A percentile compares a stretch with the other conserved stretches of the same genome.
Conservation (phyloP, 345 rosid genomes). For the Aurinia saxatilis region DNA sequence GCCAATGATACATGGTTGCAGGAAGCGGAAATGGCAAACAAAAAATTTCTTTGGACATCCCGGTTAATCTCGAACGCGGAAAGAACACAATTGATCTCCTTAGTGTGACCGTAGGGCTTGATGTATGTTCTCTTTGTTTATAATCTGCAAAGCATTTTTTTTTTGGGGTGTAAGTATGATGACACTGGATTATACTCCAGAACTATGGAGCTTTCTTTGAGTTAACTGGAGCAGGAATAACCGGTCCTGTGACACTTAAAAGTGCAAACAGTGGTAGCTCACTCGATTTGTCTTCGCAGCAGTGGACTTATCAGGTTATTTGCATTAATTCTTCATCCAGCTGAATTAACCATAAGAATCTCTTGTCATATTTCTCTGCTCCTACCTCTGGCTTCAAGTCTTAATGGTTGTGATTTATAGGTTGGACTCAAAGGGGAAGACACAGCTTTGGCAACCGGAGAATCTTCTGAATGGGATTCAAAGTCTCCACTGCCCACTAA, state of each 20-base stretch:
- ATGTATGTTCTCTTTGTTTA: slow-evolving; percentile 37
- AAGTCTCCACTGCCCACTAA: slow-evolving; percentile 60
- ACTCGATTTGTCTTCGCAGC: slow-evolving; percentile 55
- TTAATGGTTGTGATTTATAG: slow-evolving; percentile 31
- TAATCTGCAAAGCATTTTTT: background rate
- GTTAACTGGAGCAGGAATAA: slow-evolving; percentile 69
- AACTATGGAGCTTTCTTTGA: slow-evolving; percentile 90
- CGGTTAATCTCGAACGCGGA: slow-evolving; percentile 51
- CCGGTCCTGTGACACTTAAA: slow-evolving; percentile 77
- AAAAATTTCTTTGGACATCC: slow-evolving; percentile 58
- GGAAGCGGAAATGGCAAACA: slow-evolving; percentile 56
- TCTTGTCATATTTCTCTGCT: background rate
- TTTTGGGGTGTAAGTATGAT: background rate
- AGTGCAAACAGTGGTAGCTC: slow-evolving; percentile 45
- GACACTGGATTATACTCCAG: slow-evolving; percentile 34
- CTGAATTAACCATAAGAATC: background rate
- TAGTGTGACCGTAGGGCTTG: slow-evolving; percentile 94
- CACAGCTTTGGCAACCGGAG: slow-evolving; percentile 52
- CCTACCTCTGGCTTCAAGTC: background rate
- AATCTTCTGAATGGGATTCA: slow-evolving; percentile 66
- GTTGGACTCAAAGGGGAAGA: slow-evolving; percentile 91
- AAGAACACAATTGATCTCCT: slow-evolving; percentile 77
- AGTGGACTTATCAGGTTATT: slow-evolving; percentile 86
- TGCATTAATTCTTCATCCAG: background rate
- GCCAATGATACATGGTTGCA: slow-evolving; percentile 26